Evolutionary conservation across 768 basidiomycete species (phyloP), one percentile per base, ranked within the genome.

Genomic region (Boletus vermiculosoides): DNA sequence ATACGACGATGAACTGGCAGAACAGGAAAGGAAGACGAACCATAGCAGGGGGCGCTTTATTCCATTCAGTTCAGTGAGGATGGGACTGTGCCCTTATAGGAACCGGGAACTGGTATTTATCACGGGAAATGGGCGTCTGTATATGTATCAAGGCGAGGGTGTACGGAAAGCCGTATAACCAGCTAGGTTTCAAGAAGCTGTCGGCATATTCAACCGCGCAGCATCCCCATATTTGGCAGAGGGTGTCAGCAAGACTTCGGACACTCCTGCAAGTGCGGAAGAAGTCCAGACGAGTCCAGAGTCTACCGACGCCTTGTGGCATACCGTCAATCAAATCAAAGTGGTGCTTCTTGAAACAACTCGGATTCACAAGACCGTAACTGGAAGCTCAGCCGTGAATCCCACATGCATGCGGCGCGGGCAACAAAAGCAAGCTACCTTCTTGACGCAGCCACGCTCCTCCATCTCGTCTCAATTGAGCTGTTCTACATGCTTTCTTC

Each of bases 1-100:
- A 23, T 2, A 56, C 41, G 25, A 39, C 12, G 28, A 50, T 53
- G 22, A 4, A 41, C 23, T 20, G 22, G 28, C 8, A 51, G 37
- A 42, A 40, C n/a, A 37, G 25, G 30, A 13, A 25, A 18, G 31
- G 42, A 6, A 0, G 41, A 65, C 60, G 15, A 20, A 73, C 70
- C 70, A 71, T 71, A 7, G 46, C 37, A 30, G n/a, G 15, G 36
- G 33, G 45, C 12, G 25, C 15, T 23, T 39, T 54, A 59, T 45
- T 55, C 50, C 66, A 67, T 67, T 28, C 52, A 58, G 55, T 50
- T 48, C 20, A 18, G 42, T 42, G 30, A 22, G 16, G 18, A 36
- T 37, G 20, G 16, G 16, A 30, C 22, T 13, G 28, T 28, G 23
- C 30, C 42, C 22, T 56, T 46, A 15, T 18, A 37, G 11, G 7